Base-by-base conservation (phyloP, 768 basidiomycete species). In the Tricholomella constricta region DNA sequence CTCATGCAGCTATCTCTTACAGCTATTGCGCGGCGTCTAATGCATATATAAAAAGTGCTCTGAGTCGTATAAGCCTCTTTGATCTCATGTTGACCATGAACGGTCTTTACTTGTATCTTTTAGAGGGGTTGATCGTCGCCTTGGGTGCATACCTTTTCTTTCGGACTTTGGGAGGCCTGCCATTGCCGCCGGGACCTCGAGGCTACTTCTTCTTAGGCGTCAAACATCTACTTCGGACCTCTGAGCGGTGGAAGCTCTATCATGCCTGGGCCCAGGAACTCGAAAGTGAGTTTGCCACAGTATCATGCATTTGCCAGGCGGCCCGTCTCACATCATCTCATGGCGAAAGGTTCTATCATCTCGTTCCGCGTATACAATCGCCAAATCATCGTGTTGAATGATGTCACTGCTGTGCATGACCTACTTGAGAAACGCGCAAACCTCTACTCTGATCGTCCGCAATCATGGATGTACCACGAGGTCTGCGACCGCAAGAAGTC, bases 381-480 rank as follows among this genome's bases (percentile, higher is more conserved):
- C n/a, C 68, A 66, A 19, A 68, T 78, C 22, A 60, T 85, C 43
- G 71, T 84, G 36, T 68, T 85, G 8, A 84, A 82, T 63, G 73
- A 72, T 42, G 67, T 69, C 41, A 58, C 62, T 22, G 65, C 78
- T 7, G 73, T 81, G 4, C 64, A 69, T 45, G 75, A 82, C 25
- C 70, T 86, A 4, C 72, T 86, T 7, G 78, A 79, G 47, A 71
- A 72, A 51, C 76, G 83, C 19, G 75, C 80, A 25, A 65, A 64
- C 38, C 76, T 78, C 29, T 85, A 85, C 56, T 84, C 82, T 5
- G 82, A 82, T 54, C 75, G 83, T 7, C 82, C 81, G 2, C 67
- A 67, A 46, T 68, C 67, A 6, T 72, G 71, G 67, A 77, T 80
- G 75, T 75, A 68, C 54, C 66, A 72, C 46, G 71, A 71, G 6